Evolutionary conservation across 768 basidiomycete species (phyloP), one percentile per base, ranked within the genome.

Genomic region (Boletus pseudopeckii): DNA sequence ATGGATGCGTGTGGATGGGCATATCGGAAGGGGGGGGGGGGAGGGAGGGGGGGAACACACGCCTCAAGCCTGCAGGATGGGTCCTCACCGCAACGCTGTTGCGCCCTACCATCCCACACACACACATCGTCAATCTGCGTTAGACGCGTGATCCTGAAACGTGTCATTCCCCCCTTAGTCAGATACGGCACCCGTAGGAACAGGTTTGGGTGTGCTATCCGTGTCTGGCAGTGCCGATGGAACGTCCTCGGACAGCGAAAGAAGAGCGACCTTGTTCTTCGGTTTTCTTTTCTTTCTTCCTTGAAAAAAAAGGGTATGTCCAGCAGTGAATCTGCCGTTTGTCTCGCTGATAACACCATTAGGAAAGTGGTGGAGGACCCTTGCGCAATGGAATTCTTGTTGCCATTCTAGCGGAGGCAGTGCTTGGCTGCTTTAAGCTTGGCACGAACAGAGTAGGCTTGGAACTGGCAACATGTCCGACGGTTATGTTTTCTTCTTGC

Each of bases 351-450:
- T 64, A 66, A 32, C 30, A 32, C 30, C 30, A 32, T 32, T 32
- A 32, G 30, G 30, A 32, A 32, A 9, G 30, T 32, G 10, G 7
- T 32, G 30, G 30, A 30, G 30, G 30, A 32, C 30, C 30, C 37
- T 49, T 36, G 44, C 52, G 40, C 30, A 32, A 58, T 39, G 32
- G 41, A 62, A 48, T 61, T 64, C 58, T 41, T 37, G 52, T 52
- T 59, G 43, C 61, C 52, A 38, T 63, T 46, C 54, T 44, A 18
- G 61, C 39, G 4, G 48, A 54, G 64, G 67, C 64, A 45, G 59
- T 68, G 66, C 54, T 33, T 41, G 24, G 17, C 34, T 20, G 26
- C 40, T 39, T 34, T 36, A 48, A 46, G 22, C 28, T n/a, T 26
- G 15, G 28, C 50, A 53, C 44, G 44, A 17, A 34, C 41, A 46